Evolutionary conservation across 257 asterid species (phyloP), one percentile per base, ranked within the genome.

Genomic region (Ilex aquifolium): DNA sequence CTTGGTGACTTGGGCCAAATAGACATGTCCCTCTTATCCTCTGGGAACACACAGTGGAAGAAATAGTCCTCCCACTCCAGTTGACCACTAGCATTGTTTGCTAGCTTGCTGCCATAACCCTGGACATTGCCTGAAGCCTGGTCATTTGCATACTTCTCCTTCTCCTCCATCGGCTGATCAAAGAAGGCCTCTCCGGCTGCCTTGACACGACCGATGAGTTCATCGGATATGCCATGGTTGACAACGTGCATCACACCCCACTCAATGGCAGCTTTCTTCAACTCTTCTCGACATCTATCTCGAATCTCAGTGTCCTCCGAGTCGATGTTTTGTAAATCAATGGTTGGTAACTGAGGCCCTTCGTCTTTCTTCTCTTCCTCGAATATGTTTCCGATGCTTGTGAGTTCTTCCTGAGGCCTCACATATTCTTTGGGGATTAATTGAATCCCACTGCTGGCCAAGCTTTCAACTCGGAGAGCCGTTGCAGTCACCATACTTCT

Each of bases 201-300:
- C 86, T 77, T 81, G 5, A 88, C 91, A 1, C 92, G 80, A 2
- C 65, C 10, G 0, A 76, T 72, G 30, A 91, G 36, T 65, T 79
- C 88, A 31, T 77, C 77, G 0, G 83, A 31, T 12, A 86, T 75
- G 0, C 96, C 98, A 57, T 88, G 98, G 80, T 88, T 91, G 61
- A 85, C 63, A 14, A 91, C 73, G 71, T 91, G 93, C 95, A 91
- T 88, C 13, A 91, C 98, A 9, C 98, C 95, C 98, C 98, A 91
- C 16, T 91, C 95, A 74, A 44, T 68, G 0, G 98, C 97, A 52
- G 92, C 95, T 63, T 59, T 75, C 73, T 66, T 80, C 77, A 91
- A 42, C 78, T 80, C 91, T 50, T 74, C 63, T 31, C 61, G 87
- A 65, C 97, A 83, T 57, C 56, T 72, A 53, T 48, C 69, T 0